A percentile compares a stretch with the other conserved stretches of the same genome.
phyloP scores from a whole-genome alignment of 768 basidiomycete genomes.

The Kwoniella botswanensis region DNA sequence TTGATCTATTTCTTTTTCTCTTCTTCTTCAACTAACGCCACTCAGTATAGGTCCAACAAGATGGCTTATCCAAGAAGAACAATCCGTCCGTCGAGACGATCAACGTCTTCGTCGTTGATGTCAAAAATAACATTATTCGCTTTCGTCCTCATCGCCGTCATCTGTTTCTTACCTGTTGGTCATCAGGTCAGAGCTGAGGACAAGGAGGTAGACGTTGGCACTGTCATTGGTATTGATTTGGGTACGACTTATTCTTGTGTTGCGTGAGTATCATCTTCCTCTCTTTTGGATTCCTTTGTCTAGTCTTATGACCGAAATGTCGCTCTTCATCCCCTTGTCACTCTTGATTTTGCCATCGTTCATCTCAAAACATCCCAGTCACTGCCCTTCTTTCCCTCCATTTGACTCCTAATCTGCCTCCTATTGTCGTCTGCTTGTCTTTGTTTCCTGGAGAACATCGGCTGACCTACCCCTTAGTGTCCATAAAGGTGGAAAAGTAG shows the following conservation, averaged over 20 bases:
- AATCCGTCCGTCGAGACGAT: conserved; percentile 34
- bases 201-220: conserved; percentile 77
- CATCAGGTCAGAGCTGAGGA: conserved; percentile 69
- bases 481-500: conserved; percentile 80
- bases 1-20: conserved; percentile 6
- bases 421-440: no score
- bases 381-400: no score
- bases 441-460: neutral
- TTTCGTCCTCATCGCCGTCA: conserved; percentile 69
- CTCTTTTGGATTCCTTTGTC: neutral
- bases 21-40: conserved; percentile 20
- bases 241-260: conserved; percentile 98
- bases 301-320: neutral
- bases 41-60: conserved; percentile 4
- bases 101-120: conserved; percentile 36
- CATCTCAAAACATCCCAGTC: no score
- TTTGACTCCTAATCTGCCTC: no score
- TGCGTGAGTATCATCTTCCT: conserved; percentile 66
- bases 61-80: conserved; percentile 43
- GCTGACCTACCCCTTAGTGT: conserved; percentile 64
- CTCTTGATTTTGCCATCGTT: neutral
- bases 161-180: conserved; percentile 71
- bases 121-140: conserved; percentile 60
- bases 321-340: conserved; percentile 6
- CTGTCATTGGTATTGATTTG: conserved; percentile 85